Evolutionary conservation across 768 basidiomycete genomes (phyloP), one percentile per base, ranked within the genome.

Genomic region (Leucocoprinus sp.): DNA sequence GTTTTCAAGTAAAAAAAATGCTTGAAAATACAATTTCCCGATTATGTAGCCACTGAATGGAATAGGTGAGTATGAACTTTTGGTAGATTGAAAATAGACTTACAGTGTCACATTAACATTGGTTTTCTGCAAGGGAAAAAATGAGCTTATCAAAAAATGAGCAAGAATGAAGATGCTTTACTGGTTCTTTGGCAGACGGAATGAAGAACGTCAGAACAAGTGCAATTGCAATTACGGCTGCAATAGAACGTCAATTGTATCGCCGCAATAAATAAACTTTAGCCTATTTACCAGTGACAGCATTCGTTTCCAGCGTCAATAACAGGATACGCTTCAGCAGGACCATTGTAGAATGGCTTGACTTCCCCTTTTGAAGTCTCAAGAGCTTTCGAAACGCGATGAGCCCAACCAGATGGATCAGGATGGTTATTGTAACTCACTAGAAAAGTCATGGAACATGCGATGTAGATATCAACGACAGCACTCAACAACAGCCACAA

Each of bases 141-240:
- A 27, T 11, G 26, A 27, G 26, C 26, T 27, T 5, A 5, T 11
- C 11, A 27, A 27, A 11, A 17, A 11, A 14, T 18, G 17, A 2
- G 9, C n/a, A 12, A 21, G 17, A 11, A 5, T 5, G 11, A 11
- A 19, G 31, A 27, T 27, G 26, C 5, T 37, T 46, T 29, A 46
- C 45, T 4, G 45, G 45, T 22, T 37, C 37, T 22, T 27, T 37
- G 12, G 33, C 1, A 1, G 45, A 21, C 19, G 7, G 27, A 11
- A 46, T 11, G 2, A 39, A 8, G 33, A 46, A 46, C 8, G 38
- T 23, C 5, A 39, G 21, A n/a, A 33, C 45, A 5, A 22, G 21
- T 19, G 37, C 37, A n/a, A 46, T 29, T 28, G 45, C 45, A 4
- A 46, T 37, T 14, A 29, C 37, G 23, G 45, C 45, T 46, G 26